Conservation (phyloP, 2,329 filamentous ascomycete genomes). For the Tolypocladium capitatum region DNA sequence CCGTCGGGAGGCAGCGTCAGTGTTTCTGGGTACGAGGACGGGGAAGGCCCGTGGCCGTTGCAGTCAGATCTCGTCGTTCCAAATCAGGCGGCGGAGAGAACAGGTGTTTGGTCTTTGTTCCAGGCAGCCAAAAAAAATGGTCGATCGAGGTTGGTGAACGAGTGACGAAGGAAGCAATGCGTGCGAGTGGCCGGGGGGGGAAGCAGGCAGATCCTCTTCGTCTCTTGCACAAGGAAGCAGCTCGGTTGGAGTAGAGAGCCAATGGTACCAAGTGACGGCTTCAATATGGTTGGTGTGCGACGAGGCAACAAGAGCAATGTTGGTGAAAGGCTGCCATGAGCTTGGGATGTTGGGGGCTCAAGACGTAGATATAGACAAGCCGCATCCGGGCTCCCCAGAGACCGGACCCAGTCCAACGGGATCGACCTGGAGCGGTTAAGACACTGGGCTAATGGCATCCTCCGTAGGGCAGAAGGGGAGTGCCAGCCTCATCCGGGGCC, state of each 20-base stretch:
- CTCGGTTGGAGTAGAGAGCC: not conserved
- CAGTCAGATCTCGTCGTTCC: not conserved
- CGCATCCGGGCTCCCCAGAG: conserved; percentile 2
- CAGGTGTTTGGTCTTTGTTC: not conserved
- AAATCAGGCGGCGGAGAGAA: not conserved
- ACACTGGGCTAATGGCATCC: conserved; percentile 3
- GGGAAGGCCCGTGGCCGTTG: not conserved
- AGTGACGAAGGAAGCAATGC: not conserved
- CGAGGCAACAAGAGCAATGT: not conserved
- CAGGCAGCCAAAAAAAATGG: not conserved
- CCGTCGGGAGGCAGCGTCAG: not conserved
- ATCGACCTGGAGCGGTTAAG: conserved; percentile 4
- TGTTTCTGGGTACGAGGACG: not conserved
- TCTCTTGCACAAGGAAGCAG: not conserved
- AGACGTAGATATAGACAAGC: conserved; percentile 6
- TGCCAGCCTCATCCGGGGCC: conserved; percentile 9
- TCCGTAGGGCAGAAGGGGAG: conserved; percentile 6
- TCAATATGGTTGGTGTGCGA: not conserved
- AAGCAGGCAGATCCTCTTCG: not conserved
- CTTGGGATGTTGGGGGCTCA: conserved; percentile 6
- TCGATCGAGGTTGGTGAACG: not conserved
- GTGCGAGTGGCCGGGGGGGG: not conserved
- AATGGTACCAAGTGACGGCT: not conserved
- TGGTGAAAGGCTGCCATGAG: not conserved
- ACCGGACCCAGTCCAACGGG: conserved; percentile 4